These are phyloP conservation scores for Meripilus lineatus DNA, from an alignment of 1,284 basidiomycete genomes.

Conservation along the genomic window DNA sequence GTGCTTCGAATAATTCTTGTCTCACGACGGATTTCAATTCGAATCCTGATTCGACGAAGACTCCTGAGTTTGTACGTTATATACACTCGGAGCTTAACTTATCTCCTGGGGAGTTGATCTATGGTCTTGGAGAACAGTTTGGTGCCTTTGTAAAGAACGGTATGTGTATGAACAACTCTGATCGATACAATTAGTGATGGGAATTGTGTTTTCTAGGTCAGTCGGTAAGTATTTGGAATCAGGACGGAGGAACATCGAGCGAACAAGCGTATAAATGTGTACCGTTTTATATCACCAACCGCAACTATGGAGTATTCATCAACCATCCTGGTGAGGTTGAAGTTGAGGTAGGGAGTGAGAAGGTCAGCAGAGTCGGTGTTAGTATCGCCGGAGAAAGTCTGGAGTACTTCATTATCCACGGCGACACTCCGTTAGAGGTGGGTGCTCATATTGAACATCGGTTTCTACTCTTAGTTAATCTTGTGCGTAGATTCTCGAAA, in stretches of 20 bases:
- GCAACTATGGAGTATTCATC: slow-evolving; percentile 71
- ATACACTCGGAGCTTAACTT: slow-evolving; percentile 65
- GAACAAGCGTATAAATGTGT: slow-evolving; percentile 75
- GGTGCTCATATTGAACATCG: slow-evolving; percentile 11
- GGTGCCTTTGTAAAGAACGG: slow-evolving; percentile 75
- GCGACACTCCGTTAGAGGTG: slow-evolving; percentile 57
- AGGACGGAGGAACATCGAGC: slow-evolving; percentile 65
- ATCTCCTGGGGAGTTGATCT: slow-evolving; percentile 66
- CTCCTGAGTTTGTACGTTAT: slow-evolving; percentile 49
- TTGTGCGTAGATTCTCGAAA: slow-evolving; percentile 47
- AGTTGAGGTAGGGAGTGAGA: slow-evolving; percentile 70
- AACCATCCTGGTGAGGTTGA: slow-evolving; percentile 77
- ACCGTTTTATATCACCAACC: slow-evolving; percentile 68
- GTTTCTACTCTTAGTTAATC: slow-evolving; percentile 2
- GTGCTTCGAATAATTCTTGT: slow-evolving; percentile 57
- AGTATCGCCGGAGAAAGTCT: slow-evolving; percentile 58
- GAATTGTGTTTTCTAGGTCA: slow-evolving; percentile 44
- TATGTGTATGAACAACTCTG: slow-evolving; percentile 19
- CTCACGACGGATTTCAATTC: slow-evolving; percentile 52
- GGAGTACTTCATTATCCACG: slow-evolving; percentile 70
- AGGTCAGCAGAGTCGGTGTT: slow-evolving; percentile 67
- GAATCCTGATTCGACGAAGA: slow-evolving; percentile 44
- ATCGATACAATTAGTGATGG: slow-evolving; percentile 1
- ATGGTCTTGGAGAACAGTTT: slow-evolving; percentile 72
- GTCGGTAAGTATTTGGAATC: slow-evolving; percentile 65